Base-by-base conservation (phyloP, 768 basidiomycete species). In the Collybia sp. region DNA sequence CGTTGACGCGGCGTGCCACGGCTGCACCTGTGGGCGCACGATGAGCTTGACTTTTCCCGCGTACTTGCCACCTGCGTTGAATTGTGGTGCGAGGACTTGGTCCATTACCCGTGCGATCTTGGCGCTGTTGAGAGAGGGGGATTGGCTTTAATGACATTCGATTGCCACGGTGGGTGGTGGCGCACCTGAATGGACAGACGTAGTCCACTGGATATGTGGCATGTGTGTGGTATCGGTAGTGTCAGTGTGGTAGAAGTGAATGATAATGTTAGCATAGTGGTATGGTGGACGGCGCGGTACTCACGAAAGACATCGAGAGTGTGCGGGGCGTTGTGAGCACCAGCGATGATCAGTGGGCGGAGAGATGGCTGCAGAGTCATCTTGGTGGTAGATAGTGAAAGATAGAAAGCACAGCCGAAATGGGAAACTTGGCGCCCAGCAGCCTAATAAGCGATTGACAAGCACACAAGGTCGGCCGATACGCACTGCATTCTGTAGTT, bases 301-400 rank as follows among this genome's bases (percentile, higher is more conserved):
- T 57, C 57, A 85, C 87, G 61, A 64, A 88, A 92, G 47, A 91
- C 65, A 47, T 93, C 90, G 42, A 93, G 71, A 2, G 86, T 88
- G 55, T 93, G 88, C 0, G 85, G 83, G 0, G 89, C 76, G 20
- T 75, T 67, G 44, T 60, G 56, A 13, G 51, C 57, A 35, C 90
- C 90, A 2, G 78, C 73, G 47, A 93, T 68, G 43, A 84, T 61
- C 39, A 86, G 70, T 41, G 85, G 76, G 25, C 71, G 65, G 32
- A 93, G 76, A 42, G 77, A 81, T 1, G 90, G 88, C 72, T 82
- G 85, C 37, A 92, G 73, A 40, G 90, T 84, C 90, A 93, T 93
- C n/a, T 31, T 20, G 25, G 15, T 38, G 12, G 31, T 31, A 36
- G 13, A 8, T 37, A 10, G 32, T n/a, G n/a, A n/a, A n/a, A n/a